Percentiles rank a stretch among this genome's conserved stretches.
These are phyloP conservation scores for Helichrysum umbraculigerum DNA, from an alignment of 129 eudicot genomes.

Conservation along the genomic window DNA sequence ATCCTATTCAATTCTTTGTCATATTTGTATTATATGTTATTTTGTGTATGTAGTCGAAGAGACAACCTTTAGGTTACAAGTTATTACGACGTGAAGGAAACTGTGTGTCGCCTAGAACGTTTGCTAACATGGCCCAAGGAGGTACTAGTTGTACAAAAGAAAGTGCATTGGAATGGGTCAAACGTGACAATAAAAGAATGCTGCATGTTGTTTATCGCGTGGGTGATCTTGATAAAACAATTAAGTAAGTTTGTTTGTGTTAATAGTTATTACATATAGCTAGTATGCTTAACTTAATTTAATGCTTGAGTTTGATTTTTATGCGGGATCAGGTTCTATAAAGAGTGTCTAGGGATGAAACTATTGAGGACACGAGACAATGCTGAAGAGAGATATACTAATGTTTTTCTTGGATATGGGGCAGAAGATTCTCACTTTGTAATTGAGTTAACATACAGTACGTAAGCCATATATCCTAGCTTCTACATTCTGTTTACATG, in stretches of 20 bases:
- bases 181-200: slow-evolving; percentile 75
- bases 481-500: slow-evolving; percentile 19
- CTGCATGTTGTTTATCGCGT: slow-evolving; percentile 93
- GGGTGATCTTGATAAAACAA: slow-evolving; percentile 83
- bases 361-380: slow-evolving; percentile 85
- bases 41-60: slow-evolving; percentile 47
- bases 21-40: not conserved
- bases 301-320: not conserved
- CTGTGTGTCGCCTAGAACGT: slow-evolving; percentile 30
- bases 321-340: slow-evolving; percentile 64
- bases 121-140: slow-evolving; percentile 62
- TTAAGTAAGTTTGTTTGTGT: slow-evolving; percentile 44
- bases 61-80: slow-evolving; percentile 50
- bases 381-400: slow-evolving; percentile 89
- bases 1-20: not conserved
- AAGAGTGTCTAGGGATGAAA: slow-evolving; percentile 93
- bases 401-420: slow-evolving; percentile 97
- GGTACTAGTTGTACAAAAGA: slow-evolving; percentile 53
- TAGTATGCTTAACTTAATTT: too few species aligned
- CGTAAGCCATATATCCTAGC: slow-evolving; percentile 31
- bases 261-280: too few species aligned
- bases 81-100: slow-evolving; percentile 45
- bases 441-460: slow-evolving; percentile 90
- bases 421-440: slow-evolving; percentile 98
- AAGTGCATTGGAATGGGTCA: slow-evolving; percentile 73